Evolutionary conservation across 768 basidiomycete species (phyloP), one percentile per base, ranked within the genome.

Genomic region (Lanmaoa rubissima): DNA sequence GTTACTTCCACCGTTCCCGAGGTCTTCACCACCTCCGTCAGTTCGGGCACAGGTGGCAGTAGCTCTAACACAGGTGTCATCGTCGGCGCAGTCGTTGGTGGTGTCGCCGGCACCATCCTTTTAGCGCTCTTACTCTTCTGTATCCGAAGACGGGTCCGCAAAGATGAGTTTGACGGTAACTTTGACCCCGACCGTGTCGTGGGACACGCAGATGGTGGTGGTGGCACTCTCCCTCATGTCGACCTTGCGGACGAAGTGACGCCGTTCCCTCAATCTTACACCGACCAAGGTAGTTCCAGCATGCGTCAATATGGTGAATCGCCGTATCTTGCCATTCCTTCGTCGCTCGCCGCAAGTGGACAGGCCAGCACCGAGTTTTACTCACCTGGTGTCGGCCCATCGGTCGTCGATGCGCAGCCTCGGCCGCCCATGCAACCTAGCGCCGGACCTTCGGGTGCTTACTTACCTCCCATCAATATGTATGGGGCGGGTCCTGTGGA

Each of bases 1-100:
- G 1, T 69, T 7, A 73, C 71, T 4, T 62, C 60, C 26, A 54
- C 57, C 12, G 13, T 57, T 7, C 55, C 69, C 17, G 52, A 51
- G 17, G 40, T 55, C 48, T 7, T 63, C 36, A 54, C 69, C 5
- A 61, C 63, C 34, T 2, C 68, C 31, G 8, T 61, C 54, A 24
- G 5, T 14, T 14, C 61, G 5, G 36, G 21, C 32, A 2, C 48
- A 2, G 1, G 12, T 13, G 34, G 35, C 19, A 31, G 24, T 1
- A 61, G 19, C 28, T 62, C 68, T 4, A 53, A 63, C 42, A 74
- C 72, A 1, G 79, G 74, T 31, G 71, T 80, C 4, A 82, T 84
- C 54, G 76, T 82, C 5, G 82, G 82, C 17, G 76, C 78, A 3
- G 78, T 82, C n/a, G 81, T 82, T 11, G 81, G 81, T 54, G 82